These are phyloP conservation scores for Monilinia polystroma DNA, from an alignment of 2,329 filamentous ascomycete genomes.

Conservation along the genomic window DNA sequence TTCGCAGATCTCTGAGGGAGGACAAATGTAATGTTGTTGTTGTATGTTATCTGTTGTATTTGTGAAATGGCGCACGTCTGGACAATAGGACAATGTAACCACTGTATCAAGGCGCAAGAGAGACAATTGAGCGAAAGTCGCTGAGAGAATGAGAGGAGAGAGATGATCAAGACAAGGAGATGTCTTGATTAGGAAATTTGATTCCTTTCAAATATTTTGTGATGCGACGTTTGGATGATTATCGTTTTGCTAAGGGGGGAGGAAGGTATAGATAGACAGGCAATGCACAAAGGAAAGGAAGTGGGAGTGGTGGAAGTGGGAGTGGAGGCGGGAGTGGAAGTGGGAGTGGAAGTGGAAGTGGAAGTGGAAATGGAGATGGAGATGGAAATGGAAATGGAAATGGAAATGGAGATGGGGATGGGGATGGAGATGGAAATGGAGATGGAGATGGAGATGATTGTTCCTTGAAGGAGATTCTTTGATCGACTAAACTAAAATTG, in stretches of 20 bases:
- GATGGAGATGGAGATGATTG: no score
- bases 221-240: constrained; percentile 7
- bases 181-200: not conserved
- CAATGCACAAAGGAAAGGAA: not conserved
- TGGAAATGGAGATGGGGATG: no score
- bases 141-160: not conserved
- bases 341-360: no score
- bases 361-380: no score
- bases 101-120: constrained; percentile 9
- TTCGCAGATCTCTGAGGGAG: not conserved
- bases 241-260: not conserved
- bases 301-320: no score
- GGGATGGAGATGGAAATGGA: no score
- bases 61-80: constrained; percentile 19
- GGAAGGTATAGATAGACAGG: not conserved
- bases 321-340: not conserved
- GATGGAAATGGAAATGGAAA: no score
- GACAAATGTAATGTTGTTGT: constrained; percentile 5
- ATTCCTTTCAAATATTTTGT: not conserved
- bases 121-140: constrained; percentile 4
- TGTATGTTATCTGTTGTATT: constrained; percentile 1
- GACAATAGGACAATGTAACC: constrained; percentile 2
- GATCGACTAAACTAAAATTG: no score
- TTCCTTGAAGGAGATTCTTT: no score
- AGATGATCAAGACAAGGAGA: not conserved